These are phyloP conservation scores for Talaromyces nanjingensis DNA, from an alignment of 495 filamentous ascomycete genomes.

Conservation along the genomic window DNA sequence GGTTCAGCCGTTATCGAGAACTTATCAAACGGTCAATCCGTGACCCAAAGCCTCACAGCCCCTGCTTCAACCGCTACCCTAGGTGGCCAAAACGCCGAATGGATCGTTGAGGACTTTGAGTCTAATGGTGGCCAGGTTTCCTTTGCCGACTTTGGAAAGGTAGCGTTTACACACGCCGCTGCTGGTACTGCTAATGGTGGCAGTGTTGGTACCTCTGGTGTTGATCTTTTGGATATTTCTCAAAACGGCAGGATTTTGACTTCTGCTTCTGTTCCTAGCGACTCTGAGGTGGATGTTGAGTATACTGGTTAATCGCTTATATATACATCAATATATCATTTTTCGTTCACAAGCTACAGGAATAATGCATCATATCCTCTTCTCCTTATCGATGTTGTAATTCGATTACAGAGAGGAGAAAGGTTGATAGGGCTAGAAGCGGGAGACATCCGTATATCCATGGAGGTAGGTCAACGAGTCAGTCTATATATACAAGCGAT, in stretches of 20 bases:
- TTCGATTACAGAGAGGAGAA: background rate
- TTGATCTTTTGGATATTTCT: conserved; percentile 45
- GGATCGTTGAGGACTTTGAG: conserved; percentile 61
- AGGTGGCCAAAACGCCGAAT: conserved; percentile 50
- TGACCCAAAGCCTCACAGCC: conserved; percentile 43
- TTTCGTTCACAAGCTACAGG: background rate
- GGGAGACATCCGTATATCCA: background rate
- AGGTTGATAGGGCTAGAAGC: background rate
- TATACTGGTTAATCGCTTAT: conserved; percentile 11
- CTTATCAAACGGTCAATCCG: conserved; percentile 42
- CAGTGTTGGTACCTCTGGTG: conserved; percentile 29
- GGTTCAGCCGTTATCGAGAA: conserved; percentile 53
- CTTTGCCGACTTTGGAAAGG: conserved; percentile 46
- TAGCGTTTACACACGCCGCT: conserved; percentile 41
- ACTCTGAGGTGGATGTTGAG: conserved; percentile 27
- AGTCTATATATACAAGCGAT: background rate
- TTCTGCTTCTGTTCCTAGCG: conserved; percentile 31
- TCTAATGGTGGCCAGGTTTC: conserved; percentile 37
- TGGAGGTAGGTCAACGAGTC: background rate
- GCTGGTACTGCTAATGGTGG: conserved; percentile 18
- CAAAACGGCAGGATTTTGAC: conserved; percentile 44
- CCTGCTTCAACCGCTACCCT: conserved; percentile 23
- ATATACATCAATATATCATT: background rate
- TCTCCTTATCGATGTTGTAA: background rate
- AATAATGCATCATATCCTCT: background rate